Conservation (phyloP, 768 basidiomycete genomes). For the Galerina marginata region DNA sequence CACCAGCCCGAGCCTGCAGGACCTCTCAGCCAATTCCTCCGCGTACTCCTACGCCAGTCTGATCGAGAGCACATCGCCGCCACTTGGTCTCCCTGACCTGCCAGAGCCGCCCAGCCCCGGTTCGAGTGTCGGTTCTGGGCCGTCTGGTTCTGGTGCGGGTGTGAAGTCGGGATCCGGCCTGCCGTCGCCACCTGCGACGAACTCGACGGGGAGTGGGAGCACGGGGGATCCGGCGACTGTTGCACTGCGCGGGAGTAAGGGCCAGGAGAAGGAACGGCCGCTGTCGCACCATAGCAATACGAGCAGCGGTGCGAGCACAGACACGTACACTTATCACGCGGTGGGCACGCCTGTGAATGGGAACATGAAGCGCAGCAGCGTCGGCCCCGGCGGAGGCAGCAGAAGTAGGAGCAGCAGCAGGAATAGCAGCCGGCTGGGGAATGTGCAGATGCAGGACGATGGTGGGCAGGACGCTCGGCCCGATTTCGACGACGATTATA, state of each 20-base stretch:
- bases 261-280: slow-evolving; percentile 16
- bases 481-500: slow-evolving; percentile 39
- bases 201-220: slow-evolving; percentile 83
- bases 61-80: slow-evolving; percentile 30
- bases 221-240: slow-evolving; percentile 62
- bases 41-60: slow-evolving; percentile 28
- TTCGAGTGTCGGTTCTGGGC: slow-evolving; percentile 43
- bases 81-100: slow-evolving; percentile 61
- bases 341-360: slow-evolving; percentile 9
- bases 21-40: slow-evolving; percentile 26
- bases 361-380: slow-evolving; percentile 9
- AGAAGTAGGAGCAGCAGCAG: slow-evolving; percentile 13
- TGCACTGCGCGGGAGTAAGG: slow-evolving; percentile 29
- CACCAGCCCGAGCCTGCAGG: slow-evolving; percentile 25
- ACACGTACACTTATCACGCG: slow-evolving; percentile 12
- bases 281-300: slow-evolving; percentile 34
- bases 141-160: background rate
- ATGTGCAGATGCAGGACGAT: slow-evolving; percentile 31
- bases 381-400: slow-evolving; percentile 23
- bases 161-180: slow-evolving; percentile 58
- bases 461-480: slow-evolving; percentile 18
- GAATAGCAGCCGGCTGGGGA: slow-evolving; percentile 30
- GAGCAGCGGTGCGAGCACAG: slow-evolving; percentile 36
- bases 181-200: slow-evolving; percentile 85
- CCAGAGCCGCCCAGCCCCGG: slow-evolving; percentile 62